Conservation (phyloP, 2,329 filamentous ascomycete genomes). For the Bertia moriformis region DNA sequence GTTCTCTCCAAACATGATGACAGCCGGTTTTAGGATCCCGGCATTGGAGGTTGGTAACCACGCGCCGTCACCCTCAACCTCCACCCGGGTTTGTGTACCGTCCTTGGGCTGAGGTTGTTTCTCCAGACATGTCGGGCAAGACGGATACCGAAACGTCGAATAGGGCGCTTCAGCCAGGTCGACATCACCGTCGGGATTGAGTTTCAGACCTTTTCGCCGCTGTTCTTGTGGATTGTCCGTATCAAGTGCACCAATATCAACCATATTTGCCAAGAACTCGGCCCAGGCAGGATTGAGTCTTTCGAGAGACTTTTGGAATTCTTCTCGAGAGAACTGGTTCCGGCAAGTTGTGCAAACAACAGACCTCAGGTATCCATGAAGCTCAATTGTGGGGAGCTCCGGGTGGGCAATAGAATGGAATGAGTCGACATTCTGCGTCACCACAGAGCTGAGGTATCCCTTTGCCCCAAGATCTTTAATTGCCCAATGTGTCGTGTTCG, state of each 20-base stretch:
- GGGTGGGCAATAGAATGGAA: constrained; percentile 53
- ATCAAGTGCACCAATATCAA: constrained; percentile 42
- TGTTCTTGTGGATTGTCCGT: constrained; percentile 48
- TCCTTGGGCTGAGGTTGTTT: constrained; percentile 22
- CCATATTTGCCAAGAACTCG: constrained; percentile 40
- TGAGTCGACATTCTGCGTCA: constrained; percentile 65
- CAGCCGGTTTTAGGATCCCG: constrained; percentile 50
- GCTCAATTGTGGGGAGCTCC: constrained; percentile 41
- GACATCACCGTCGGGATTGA: constrained; percentile 61
- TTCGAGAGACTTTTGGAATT: constrained; percentile 44
- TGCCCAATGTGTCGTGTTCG: constrained; percentile 48
- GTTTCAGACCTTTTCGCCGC: constrained; percentile 38
- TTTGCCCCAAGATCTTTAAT: constrained; percentile 40
- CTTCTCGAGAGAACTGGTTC: constrained; percentile 35
- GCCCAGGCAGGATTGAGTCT: constrained; percentile 54
- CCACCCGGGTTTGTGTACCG: constrained; percentile 24
- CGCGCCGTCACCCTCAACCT: constrained; percentile 42
- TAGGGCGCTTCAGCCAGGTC: constrained; percentile 54
- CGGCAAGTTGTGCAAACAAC: constrained; percentile 51
- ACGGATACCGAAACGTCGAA: constrained; percentile 52
- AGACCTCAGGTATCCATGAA: constrained; percentile 55
- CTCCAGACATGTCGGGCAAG: constrained; percentile 47
- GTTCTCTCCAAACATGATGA: constrained; percentile 56
- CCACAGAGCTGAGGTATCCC: constrained; percentile 45
- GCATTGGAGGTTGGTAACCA: constrained; percentile 29